Evolutionary conservation across 495 filamentous ascomycete genomes (phyloP), one percentile per base, ranked within the genome.

Genomic region (Penicillium salamii): DNA sequence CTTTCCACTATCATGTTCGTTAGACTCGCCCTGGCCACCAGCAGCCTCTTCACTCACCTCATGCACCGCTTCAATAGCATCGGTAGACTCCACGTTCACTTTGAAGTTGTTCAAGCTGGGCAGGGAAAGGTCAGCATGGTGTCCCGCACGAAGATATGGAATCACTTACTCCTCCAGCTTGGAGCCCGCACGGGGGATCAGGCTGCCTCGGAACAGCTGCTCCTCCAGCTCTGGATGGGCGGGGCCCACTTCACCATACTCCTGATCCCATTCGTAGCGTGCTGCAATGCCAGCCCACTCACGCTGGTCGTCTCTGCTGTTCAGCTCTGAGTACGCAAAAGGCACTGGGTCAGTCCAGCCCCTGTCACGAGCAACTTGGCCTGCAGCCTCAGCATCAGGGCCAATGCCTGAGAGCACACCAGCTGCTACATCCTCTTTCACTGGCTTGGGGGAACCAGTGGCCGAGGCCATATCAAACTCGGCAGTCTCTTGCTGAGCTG

Each of bases 201-300:
- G 56, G 5, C 78, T 74, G 9, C 69, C 63, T 5, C 81, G 77
- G 58, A 93, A 98, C 5, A 97, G 80, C 54, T 81, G 64, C 6
- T 75, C 39, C 70, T 98, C 90, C 0, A 98, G 80, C 32, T 78
- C 77, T 0, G 75, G 67, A 53, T 81, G 70, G 32, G 66, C 67
- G 4, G 92, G 93, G 23, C 84, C 91, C 40, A 97, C 71, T 42
- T 98, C 91, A 9, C 91, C 93, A 52, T 77, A 86, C 4, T 95
- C 89, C 2, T 89, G 89, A 8, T 83, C 76, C 87, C 88, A 97
- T 62, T 95, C 85, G 49, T 98, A 97, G 13, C 84, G 78, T 1
- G 56, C 57, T 20, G 84, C 84, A 46, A 78, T 80, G 12, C 74
- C 70, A 46, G 74, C 75, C 84, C 83, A 88, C 7, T 59, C 56